Evolutionary conservation across 2,329 filamentous ascomycete genomes (phyloP), one percentile per base, ranked within the genome.

Genomic region (Eutypa lata): DNA sequence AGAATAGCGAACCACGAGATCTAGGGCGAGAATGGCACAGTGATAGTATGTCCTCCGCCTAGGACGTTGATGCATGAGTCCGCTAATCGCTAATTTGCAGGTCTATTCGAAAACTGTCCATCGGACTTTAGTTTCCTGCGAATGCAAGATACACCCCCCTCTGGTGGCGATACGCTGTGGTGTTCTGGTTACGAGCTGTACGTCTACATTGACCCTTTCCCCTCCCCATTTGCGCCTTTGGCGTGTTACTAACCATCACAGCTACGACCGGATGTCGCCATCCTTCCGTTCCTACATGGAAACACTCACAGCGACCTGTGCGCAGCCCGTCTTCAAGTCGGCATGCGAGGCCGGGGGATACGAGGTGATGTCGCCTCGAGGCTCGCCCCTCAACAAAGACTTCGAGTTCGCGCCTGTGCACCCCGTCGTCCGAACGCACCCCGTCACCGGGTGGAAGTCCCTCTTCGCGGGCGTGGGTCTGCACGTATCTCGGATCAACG

Each of bases 381-480:
- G 79, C 3, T 68, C 73, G 1, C 79, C 80, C 0, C 68, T 75
- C 47, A 86, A 86, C 54, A 64, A 77, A 1, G 82, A 79, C 2
- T 67, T 61, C 18, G 68, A 75, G 4, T 68, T 86, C 35, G 63
- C 60, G 10, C 75, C 81, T 0, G 67, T 73, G 1, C 82, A 86
- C 54, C 81, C 82, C 0, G 75, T 84, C 1, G 72, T 85, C 5
- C 73, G 82, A 11, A 86, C 83, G 0, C 83, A 86, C 50, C 83
- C 83, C 0, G 81, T 86, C 0, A 84, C 82, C 0, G 83, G 82
- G 0, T 86, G 83, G 82, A 86, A 76, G 60, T 69, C 69, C 0
- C 53, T 76, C 13, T 64, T 65, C 50, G 62, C 62, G 10, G 61
- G 59, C 33, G 61, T 59, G 6, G 62, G 62, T 1, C 51, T 72